Evolutionary conservation across 371 early-diverging fungal genomes (phyloP), one percentile per base, ranked within the genome.

Genomic region (Mucor circinelloides): DNA sequence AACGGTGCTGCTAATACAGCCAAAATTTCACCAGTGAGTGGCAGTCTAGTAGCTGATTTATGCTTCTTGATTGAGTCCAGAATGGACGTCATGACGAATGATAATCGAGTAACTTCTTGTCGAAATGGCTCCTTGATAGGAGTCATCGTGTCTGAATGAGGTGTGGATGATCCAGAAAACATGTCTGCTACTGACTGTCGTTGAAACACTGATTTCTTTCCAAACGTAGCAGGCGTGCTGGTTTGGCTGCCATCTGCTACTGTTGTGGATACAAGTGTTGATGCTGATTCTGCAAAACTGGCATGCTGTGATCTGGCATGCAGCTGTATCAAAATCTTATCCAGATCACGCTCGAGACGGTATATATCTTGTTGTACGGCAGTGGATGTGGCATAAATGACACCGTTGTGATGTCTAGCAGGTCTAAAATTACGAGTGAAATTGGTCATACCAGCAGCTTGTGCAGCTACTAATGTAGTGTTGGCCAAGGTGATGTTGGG

Each of bases 291-390:
- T 13, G 68, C 52, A 57, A 76, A 71, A 27, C 72, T 74, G 21
- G 75, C 63, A 48, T 71, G 58, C 12, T 68, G 77, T 32, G 70
- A 62, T 25, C 64, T 62, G 6, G 44, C 46, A 36, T 58, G 60
- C 6, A 67, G 50, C 12, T 67, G 61, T 17, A 61, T 54, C 17
- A 83, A 52, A 0, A 83, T 17, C 32, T 79, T 78, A n/a, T 75
- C 74, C 9, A 83, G 44, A 40, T 75, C 77, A 27, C 83, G 70
- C 63, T 83, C 80, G 15, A 83, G 58, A 27, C 73, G 72, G 52
- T 77, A 79, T 23, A 79, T 83, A 32, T 83, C 81, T 54, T 80
- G 81, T 34, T 80, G 83, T 5, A 77, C 83, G 9, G 76, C 75
- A 2, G 83, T 83, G 0, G 79, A 80, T 1, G 83, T 71, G 30